phyloP scores from a whole-genome alignment of 768 basidiomycete genomes.

The Lactifluus hygrophoroides region DNA sequence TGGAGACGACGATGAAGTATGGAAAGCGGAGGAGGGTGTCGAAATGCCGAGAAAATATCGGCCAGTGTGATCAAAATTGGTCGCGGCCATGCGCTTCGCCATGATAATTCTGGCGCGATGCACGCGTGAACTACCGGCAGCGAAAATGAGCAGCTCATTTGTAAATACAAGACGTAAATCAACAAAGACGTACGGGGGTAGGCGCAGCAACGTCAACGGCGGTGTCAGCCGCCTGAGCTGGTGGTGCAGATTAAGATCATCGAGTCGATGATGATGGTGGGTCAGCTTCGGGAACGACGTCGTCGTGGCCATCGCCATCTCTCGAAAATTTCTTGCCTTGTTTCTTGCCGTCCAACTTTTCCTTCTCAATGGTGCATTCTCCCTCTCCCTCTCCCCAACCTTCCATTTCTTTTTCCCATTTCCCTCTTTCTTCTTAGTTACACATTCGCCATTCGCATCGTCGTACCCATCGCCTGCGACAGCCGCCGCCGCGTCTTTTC shows the following conservation, averaged over 20 bases:
- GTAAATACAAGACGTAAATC: background rate
- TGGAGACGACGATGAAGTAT: conserved; percentile 15
- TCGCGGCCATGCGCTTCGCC: conserved; percentile 66
- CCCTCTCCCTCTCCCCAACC: conserved; percentile 15
- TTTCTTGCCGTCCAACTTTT: conserved; percentile 16
- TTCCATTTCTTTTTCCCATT: background rate
- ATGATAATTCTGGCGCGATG: conserved; percentile 79
- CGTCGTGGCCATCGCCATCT: conserved; percentile 6
- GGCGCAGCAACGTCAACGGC: background rate
- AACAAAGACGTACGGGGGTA: background rate
- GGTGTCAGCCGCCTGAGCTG: background rate
- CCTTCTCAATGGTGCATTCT: conserved; percentile 21
- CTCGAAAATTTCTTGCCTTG: conserved; percentile 27
- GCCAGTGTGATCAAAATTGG: conserved; percentile 70
- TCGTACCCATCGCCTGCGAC: too few relatives aligned
- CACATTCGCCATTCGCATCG: background rate
- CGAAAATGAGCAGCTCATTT: background rate
- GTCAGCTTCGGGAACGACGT: conserved; percentile 20
- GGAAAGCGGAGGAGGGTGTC: conserved; percentile 25
- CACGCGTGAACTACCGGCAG: conserved; percentile 22
- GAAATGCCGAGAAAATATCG: conserved; percentile 83
- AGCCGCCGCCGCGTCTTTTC: too few relatives aligned
- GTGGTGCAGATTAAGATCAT: background rate
- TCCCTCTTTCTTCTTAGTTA: background rate
- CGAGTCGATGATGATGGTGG: too few relatives aligned